Conservation (phyloP, 805 yeast genomes). For the Sugiyamaella valdiviana region DNA sequence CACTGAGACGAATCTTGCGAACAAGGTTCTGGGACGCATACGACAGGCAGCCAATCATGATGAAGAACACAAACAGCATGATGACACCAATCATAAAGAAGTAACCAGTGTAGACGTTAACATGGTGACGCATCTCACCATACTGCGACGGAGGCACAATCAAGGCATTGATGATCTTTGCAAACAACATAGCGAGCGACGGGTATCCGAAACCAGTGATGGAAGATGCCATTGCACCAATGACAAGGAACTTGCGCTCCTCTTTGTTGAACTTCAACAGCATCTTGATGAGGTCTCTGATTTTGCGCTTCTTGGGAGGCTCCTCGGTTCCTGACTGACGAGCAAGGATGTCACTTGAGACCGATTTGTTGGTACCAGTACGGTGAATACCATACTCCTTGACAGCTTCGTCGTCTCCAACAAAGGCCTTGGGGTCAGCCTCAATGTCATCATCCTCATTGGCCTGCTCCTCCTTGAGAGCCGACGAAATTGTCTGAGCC, state of each 20-base stretch:
- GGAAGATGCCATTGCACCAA: constrained; percentile 26
- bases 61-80: constrained; percentile 22
- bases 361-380: constrained; percentile 11
- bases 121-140: constrained; percentile 29
- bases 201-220: constrained; percentile 34
- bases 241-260: constrained; percentile 24
- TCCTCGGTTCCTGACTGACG: background rate
- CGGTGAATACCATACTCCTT: constrained; percentile 4
- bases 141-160: constrained; percentile 28
- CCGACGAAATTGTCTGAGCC: constrained; percentile 28
- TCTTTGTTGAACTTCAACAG: constrained; percentile 24
- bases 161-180: constrained; percentile 30
- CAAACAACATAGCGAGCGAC: constrained; percentile 33
- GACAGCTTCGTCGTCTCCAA: constrained; percentile 9
- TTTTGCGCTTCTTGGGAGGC: background rate
- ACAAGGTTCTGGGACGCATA: constrained; percentile 31
- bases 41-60: constrained; percentile 22
- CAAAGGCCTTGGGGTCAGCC: constrained; percentile 7
- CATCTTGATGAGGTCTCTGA: background rate
- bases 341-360: constrained; percentile 16
- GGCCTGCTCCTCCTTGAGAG: constrained; percentile 12
- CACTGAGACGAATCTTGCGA: constrained; percentile 29
- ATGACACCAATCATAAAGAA: constrained; percentile 32
- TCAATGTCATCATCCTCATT: constrained; percentile 14
- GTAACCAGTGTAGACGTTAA: constrained; percentile 32